These are phyloP conservation scores for Hypoxylon fuscum DNA, from an alignment of 495 filamentous ascomycete species.

Conservation along the genomic window DNA sequence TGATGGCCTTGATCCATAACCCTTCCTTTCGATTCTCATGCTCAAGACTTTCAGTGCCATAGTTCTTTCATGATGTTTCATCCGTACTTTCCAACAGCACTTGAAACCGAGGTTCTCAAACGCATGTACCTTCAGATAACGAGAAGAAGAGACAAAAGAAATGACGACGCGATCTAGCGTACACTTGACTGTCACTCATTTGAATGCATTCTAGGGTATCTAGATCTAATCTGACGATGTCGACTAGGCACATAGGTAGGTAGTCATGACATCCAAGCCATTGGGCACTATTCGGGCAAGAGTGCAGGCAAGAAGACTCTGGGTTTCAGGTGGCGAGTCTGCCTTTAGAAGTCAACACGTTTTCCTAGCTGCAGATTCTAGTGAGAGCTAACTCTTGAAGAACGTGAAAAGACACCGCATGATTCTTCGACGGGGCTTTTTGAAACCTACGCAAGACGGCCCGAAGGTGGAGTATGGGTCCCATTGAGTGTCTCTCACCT, in stretches of 20 bases:
- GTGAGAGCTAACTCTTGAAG: background rate
- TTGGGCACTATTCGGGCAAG: background rate
- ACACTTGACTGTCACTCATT: too few species aligned
- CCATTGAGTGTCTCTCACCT: background rate
- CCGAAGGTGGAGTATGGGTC: conserved; percentile 4
- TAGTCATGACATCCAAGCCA: background rate
- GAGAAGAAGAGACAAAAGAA: too few species aligned
- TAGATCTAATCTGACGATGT: background rate
- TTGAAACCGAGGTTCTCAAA: too few species aligned
- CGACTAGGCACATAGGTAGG: background rate
- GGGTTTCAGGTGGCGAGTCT: background rate
- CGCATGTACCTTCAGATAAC: too few species aligned
- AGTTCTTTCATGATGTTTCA: background rate
- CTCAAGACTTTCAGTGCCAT: background rate
- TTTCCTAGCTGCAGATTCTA: background rate
- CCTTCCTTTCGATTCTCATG: background rate
- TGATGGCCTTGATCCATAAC: too few species aligned
- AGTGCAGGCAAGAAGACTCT: background rate
- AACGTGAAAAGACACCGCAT: background rate
- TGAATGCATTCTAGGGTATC: too few species aligned
- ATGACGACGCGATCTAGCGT: too few species aligned
- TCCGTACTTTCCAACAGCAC: background rate
- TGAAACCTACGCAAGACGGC: conserved; percentile 6
- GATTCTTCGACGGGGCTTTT: background rate
- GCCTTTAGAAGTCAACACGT: too few species aligned